phyloP scores from a whole-genome alignment of 1,284 basidiomycete species.

The Rhodotorula sp. region DNA sequence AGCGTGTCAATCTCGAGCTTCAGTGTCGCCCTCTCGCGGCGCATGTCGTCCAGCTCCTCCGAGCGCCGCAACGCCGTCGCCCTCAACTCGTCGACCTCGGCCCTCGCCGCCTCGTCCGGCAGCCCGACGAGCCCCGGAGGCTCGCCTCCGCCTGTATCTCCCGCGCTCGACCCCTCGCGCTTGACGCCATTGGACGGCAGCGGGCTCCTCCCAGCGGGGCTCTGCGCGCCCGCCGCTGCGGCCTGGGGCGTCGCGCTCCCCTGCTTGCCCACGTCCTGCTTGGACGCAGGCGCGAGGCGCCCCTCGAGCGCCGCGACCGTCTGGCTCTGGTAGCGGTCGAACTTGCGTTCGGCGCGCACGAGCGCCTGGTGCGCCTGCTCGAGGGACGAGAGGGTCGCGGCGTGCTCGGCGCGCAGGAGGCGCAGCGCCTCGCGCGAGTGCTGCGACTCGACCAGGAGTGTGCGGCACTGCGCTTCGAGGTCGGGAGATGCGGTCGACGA shows the following conservation, averaged over 20 bases:
- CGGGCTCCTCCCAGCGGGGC: background rate
- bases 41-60: constrained; percentile 36
- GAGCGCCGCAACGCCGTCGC: constrained; percentile 14
- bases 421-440: constrained; percentile 36
- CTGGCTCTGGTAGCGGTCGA: constrained; percentile 42
- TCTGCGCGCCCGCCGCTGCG: background rate
- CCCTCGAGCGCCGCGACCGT: constrained; percentile 45
- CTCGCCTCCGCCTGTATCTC: background rate
- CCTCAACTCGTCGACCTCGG: constrained; percentile 24
- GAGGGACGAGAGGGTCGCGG: constrained; percentile 40
- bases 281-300: background rate
- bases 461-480: constrained; percentile 34
- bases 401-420: constrained; percentile 38
- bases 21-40: constrained; percentile 29
- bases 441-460: constrained; percentile 24
- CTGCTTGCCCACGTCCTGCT: background rate
- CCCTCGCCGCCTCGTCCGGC: background rate
- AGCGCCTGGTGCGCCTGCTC: constrained; percentile 40
- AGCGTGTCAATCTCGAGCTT: constrained; percentile 38
- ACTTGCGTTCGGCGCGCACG: constrained; percentile 43
- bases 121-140: background rate
- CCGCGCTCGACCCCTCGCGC: too few relatives aligned
- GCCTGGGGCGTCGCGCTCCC: background rate
- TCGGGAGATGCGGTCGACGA: background rate
- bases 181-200: background rate